phyloP scores from a whole-genome alignment of 1,139 yeast species.

The Pneumocystis wakefieldiae region DNA sequence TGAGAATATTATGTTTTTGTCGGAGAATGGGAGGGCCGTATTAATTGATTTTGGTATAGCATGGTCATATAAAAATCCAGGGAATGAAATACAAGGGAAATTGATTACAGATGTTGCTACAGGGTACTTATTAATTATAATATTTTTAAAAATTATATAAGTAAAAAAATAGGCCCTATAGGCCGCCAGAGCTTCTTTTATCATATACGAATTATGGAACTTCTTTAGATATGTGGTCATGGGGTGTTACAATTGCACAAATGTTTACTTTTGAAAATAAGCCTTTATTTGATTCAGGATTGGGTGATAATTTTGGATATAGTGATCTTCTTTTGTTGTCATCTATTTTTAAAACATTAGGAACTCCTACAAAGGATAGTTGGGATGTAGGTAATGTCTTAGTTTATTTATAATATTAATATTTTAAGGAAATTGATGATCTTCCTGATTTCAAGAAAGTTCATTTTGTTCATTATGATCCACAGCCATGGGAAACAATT shows the following conservation, averaged over 20 bases:
- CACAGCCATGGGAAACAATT: background rate
- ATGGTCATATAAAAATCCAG: background rate
- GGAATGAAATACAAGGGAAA: background rate
- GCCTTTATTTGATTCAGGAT: background rate
- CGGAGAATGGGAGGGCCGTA: background rate
- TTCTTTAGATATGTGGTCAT: background rate
- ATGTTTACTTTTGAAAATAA: background rate
- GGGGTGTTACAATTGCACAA: conserved; percentile 1
- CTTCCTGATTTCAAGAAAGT: conserved; percentile 1
- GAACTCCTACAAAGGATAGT: background rate
- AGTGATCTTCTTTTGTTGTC: conserved; percentile 1
- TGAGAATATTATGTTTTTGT: conserved; percentile 57
- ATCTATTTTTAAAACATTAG: background rate
- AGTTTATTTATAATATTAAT: background rate
- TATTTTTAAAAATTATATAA: background rate
- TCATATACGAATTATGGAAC: background rate
- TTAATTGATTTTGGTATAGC: conserved; percentile 1
- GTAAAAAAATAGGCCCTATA: background rate
- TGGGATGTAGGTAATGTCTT: background rate
- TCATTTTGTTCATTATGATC: background rate
- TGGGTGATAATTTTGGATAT: background rate
- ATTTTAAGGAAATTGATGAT: background rate
- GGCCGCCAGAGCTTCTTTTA: conserved; percentile 1
- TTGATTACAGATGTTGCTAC: conserved; percentile 1
- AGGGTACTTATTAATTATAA: background rate